Conservation (phyloP, 371 early-diverging fungal genomes). For the Mortierella polycephala region DNA sequence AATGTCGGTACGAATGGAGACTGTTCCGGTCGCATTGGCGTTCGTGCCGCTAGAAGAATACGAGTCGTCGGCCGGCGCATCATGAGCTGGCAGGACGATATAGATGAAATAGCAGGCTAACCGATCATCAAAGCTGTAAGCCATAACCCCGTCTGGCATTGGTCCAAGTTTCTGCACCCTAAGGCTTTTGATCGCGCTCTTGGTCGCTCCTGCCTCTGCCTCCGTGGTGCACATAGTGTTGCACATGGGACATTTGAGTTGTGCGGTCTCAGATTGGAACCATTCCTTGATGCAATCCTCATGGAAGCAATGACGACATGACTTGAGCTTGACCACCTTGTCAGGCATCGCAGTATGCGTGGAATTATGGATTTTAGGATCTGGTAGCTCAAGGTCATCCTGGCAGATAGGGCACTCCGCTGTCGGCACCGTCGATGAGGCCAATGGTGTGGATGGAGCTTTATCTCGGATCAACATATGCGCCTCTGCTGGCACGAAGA, state of each 20-base stretch:
- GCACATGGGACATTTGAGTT: constrained; percentile 52
- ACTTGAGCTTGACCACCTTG: constrained; percentile 40
- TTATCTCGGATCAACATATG: constrained; percentile 32
- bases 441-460: not conserved
- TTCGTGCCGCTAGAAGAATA: not conserved
- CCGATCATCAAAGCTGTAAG: constrained; percentile 42
- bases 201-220: constrained; percentile 16
- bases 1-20: constrained; percentile 11
- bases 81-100: constrained; percentile 22
- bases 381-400: constrained; percentile 17
- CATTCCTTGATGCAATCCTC: constrained; percentile 34
- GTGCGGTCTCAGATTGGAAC: constrained; percentile 31
- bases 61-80: too few species aligned
- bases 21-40: not conserved
- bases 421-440: not conserved
- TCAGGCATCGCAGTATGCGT: not conserved
- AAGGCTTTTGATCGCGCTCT: constrained; percentile 14
- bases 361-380: not conserved
- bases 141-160: constrained; percentile 41
- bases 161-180: constrained; percentile 38
- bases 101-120: constrained; percentile 43
- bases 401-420: constrained; percentile 49
- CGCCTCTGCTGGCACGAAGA: constrained; percentile 24
- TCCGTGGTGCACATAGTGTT: constrained; percentile 23
- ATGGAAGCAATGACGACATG: constrained; percentile 52